Percentiles rank a stretch among this genome's conserved stretches.
These are phyloP conservation scores for Diaporthe vaccinii DNA, from an alignment of 2,329 filamentous ascomycete species.

Conservation along the genomic window DNA sequence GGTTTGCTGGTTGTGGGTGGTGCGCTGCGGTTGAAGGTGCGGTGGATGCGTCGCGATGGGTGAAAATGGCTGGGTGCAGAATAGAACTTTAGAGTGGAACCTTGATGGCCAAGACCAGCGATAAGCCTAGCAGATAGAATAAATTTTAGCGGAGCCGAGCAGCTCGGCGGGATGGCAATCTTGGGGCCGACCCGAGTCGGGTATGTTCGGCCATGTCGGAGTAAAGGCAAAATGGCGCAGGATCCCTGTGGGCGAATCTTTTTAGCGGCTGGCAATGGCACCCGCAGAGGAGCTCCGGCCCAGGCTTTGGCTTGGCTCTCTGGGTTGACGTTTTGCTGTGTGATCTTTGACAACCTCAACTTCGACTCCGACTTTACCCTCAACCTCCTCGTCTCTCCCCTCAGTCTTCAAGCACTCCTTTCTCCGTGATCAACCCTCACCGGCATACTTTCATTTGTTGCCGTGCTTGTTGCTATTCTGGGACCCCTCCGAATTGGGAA, in stretches of 20 bases:
- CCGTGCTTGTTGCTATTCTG: constrained; percentile 9
- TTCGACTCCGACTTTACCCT: not conserved
- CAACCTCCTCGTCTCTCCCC: not conserved
- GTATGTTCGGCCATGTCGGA: constrained; percentile 40
- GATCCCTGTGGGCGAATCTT: constrained; percentile 38
- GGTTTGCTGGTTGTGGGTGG: not conserved
- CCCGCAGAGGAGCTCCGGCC: constrained; percentile 26
- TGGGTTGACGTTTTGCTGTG: constrained; percentile 23
- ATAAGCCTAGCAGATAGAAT: constrained; percentile 6
- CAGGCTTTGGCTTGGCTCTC: not conserved
- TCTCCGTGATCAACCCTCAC: not conserved
- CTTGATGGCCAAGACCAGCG: constrained; percentile 36
- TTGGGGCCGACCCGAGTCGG: constrained; percentile 39
- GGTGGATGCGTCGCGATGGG: not conserved
- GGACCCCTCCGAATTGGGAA: not conserved
- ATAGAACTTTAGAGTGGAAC: constrained; percentile 29
- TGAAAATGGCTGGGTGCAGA: not conserved
- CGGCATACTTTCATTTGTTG: constrained; percentile 36
- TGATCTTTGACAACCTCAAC: constrained; percentile 25
- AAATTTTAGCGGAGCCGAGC: not conserved
- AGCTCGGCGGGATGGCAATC: constrained; percentile 26
- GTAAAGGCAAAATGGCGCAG: constrained; percentile 40
- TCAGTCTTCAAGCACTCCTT: constrained; percentile 1
- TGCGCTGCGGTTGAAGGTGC: not conserved
- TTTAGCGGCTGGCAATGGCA: constrained; percentile 38